phyloP scores from a whole-genome alignment of 2,329 filamentous ascomycete genomes.

The Fusarium dimerum region DNA sequence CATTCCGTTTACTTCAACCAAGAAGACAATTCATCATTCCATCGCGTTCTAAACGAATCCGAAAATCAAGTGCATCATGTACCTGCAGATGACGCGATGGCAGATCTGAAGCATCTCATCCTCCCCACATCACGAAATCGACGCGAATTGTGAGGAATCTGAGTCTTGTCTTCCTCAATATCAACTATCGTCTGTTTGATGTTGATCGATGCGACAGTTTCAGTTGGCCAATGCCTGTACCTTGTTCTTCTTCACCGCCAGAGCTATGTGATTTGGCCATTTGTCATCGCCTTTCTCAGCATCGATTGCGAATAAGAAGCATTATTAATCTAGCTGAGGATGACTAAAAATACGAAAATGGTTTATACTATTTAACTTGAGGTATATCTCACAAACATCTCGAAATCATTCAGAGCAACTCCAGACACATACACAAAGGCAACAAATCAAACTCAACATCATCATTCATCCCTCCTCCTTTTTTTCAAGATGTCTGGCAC shows the following conservation, averaged over 20 bases:
- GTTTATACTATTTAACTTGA: no score
- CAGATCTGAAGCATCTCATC: background rate
- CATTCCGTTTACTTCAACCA: no score
- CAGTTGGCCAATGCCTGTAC: background rate
- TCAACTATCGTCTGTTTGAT: background rate
- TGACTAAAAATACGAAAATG: background rate
- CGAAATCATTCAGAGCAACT: background rate
- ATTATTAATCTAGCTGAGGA: background rate
- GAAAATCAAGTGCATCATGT: constrained; percentile 1
- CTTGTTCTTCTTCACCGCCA: background rate
- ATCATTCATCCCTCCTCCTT: background rate
- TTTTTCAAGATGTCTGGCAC: constrained; percentile 11
- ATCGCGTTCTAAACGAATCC: no score
- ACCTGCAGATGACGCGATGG: constrained; percentile 3
- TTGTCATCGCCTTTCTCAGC: background rate
- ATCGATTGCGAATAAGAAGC: background rate
- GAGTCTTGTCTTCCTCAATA: background rate
- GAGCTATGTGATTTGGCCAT: background rate
- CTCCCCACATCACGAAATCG: constrained; percentile 2
- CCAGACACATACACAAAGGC: background rate
- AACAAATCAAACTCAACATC: background rate
- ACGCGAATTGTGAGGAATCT: constrained; percentile 1
- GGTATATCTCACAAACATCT: background rate
- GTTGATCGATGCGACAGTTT: constrained; percentile 1
- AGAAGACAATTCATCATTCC: no score